A percentile compares a stretch with the other conserved stretches of the same genome.
Conservation (phyloP, 2,329 filamentous ascomycete species). For the Beauveria bassiana region DNA sequence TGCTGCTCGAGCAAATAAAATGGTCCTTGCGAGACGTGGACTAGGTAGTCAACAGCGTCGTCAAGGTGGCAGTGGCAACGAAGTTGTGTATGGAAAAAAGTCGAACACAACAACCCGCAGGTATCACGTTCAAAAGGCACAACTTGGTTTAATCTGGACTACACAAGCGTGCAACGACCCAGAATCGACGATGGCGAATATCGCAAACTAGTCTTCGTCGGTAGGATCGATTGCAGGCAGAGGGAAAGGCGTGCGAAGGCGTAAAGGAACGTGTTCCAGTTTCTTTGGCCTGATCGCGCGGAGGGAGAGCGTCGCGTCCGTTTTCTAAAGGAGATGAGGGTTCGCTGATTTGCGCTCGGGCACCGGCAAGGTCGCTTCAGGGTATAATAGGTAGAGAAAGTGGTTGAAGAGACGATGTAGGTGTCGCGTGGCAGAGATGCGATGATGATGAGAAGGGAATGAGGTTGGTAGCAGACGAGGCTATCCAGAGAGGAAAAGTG, state of each 20-base stretch:
- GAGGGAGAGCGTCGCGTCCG: slow-evolving; percentile 19
- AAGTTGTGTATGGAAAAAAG: background rate
- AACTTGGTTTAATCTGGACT: slow-evolving; percentile 24
- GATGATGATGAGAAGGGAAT: slow-evolving; percentile 5
- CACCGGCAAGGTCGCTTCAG: slow-evolving; percentile 9
- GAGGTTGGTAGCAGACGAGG: slow-evolving; percentile 2
- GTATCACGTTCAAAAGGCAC: slow-evolving; percentile 21
- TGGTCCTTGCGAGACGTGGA: slow-evolving; percentile 17
- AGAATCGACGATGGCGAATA: slow-evolving; percentile 11
- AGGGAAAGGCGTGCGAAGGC: slow-evolving; percentile 22
- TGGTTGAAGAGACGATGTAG: slow-evolving; percentile 11
- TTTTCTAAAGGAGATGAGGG: slow-evolving; percentile 10
- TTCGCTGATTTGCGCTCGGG: slow-evolving; percentile 11
- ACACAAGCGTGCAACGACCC: slow-evolving; percentile 14
- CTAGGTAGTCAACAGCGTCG: slow-evolving; percentile 17
- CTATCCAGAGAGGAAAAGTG: slow-evolving; percentile 21
- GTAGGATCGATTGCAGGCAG: slow-evolving; percentile 26
- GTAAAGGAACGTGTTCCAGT: slow-evolving; percentile 37
- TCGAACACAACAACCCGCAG: slow-evolving; percentile 17
- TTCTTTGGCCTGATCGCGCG: slow-evolving; percentile 23
- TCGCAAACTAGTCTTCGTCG: slow-evolving; percentile 21
- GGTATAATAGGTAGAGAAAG: slow-evolving; percentile 5
- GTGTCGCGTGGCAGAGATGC: background rate
- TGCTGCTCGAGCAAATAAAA: slow-evolving; percentile 25
- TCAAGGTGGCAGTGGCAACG: background rate